These are phyloP conservation scores for thale cress (Arabidopsis thaliana) DNA, from an alignment of 345 rosid genomes.

Conservation along the genomic window DNA sequence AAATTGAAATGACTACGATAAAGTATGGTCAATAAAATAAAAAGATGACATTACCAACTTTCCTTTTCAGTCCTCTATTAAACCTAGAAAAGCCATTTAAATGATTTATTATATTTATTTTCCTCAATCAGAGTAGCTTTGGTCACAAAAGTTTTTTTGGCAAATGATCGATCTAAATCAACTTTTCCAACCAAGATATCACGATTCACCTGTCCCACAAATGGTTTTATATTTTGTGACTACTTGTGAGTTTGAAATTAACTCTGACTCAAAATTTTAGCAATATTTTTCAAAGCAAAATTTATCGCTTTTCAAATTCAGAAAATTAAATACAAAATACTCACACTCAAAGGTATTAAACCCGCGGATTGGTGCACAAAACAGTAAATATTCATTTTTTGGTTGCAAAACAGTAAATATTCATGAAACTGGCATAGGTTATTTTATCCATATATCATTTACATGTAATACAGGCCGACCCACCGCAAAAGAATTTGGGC, in stretches of 20 bases:
- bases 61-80: slow-evolving; percentile 19
- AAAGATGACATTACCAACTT: slow-evolving; percentile 48
- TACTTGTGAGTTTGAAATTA: too few species aligned
- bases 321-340: too few species aligned
- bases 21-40: slow-evolving; percentile 41
- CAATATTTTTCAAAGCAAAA: too few species aligned
- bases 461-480: neutral
- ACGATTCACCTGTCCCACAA: neutral
- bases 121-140: slow-evolving; percentile 18
- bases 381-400: too few species aligned
- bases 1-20: slow-evolving; percentile 26
- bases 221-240: neutral
- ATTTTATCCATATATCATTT: neutral
- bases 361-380: too few species aligned
- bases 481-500: neutral
- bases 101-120: neutral
- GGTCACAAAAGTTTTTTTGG: slow-evolving; percentile 3
- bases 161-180: neutral
- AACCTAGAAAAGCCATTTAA: neutral
- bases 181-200: neutral
- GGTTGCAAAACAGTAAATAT: too few species aligned
- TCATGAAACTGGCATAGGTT: too few species aligned
- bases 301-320: too few species aligned
- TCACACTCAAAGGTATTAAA: too few species aligned
- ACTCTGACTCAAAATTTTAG: too few species aligned